Conservation (phyloP, 768 basidiomycete species). For the Suillus americanus region DNA sequence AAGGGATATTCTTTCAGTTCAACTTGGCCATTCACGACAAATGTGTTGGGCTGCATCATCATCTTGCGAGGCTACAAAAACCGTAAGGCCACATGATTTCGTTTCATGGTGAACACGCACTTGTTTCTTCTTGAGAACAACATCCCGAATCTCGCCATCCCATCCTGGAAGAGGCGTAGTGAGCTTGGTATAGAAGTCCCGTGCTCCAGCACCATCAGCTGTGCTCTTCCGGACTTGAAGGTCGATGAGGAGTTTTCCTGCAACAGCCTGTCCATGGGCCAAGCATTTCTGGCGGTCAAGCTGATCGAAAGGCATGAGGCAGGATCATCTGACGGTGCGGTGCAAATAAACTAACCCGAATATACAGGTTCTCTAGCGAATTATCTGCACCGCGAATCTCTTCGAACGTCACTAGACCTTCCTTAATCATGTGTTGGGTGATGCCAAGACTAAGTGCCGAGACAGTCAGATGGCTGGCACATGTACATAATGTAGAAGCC, state of each 20-base stretch:
- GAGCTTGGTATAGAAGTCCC: constrained; percentile 73
- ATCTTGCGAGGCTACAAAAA: constrained; percentile 71
- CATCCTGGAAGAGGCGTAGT: constrained; percentile 72
- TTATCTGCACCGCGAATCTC: constrained; percentile 61
- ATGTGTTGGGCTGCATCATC: constrained; percentile 82
- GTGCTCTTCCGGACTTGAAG: constrained; percentile 86
- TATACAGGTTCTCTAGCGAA: constrained; percentile 64
- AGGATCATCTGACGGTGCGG: neutral
- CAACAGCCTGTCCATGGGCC: constrained; percentile 59
- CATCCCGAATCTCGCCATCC: constrained; percentile 72
- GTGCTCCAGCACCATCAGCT: constrained; percentile 80
- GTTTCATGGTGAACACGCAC: constrained; percentile 38
- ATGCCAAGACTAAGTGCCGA: constrained; percentile 63
- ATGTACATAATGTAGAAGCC: neutral
- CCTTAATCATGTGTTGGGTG: constrained; percentile 72
- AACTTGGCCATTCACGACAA: constrained; percentile 65
- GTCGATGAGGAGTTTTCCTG: constrained; percentile 74
- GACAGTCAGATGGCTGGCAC: constrained; percentile 5
- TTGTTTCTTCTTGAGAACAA: constrained; percentile 78
- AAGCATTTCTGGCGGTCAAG: constrained; percentile 73
- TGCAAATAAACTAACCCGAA: constrained; percentile 48
- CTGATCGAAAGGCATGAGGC: constrained; percentile 32
- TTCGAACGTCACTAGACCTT: constrained; percentile 69
- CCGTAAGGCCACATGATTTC: neutral
- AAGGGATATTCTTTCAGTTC: constrained; percentile 78